phyloP scores from a whole-genome alignment of 2,329 filamentous ascomycete species.

The Apiospora sp. region DNA sequence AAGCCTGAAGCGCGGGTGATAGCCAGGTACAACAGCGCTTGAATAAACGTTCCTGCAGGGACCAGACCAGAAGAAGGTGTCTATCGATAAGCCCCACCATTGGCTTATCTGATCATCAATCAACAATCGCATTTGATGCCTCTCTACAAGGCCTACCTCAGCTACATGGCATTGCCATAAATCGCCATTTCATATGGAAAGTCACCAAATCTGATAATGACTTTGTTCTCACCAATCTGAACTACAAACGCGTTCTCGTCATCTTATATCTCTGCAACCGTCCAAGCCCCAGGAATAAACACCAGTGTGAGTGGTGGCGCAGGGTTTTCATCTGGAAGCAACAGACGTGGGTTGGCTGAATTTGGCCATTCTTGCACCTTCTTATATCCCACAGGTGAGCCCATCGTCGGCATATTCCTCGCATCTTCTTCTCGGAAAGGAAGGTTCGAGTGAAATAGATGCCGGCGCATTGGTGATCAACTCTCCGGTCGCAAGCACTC shows the following conservation, averaged over 20 bases:
- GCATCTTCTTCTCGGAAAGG: conserved; percentile 19
- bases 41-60: conserved; percentile 20
- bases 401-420: not conserved
- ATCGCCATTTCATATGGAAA: not conserved
- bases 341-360: not conserved
- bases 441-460: conserved; percentile 3
- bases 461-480: not conserved
- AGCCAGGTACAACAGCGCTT: not conserved
- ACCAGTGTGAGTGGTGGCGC: not conserved
- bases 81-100: conserved; percentile 22
- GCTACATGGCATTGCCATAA: not conserved
- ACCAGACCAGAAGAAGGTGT: conserved; percentile 4
- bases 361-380: conserved; percentile 10
- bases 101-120: conserved; percentile 16
- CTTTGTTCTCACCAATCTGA: conserved; percentile 4
- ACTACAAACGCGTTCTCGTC: not conserved
- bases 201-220: conserved; percentile 5
- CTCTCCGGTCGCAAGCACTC: not conserved
- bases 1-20: not conserved
- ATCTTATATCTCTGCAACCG: not conserved
- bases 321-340: conserved; percentile 14
- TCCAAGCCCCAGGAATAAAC: not conserved
- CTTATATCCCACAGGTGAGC: not conserved
- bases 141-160: conserved; percentile 8
- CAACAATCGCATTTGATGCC: conserved; percentile 9